Evolutionary conservation across 768 basidiomycete genomes (phyloP).

Genomic region (Phlebiopsis flavidoalba): DNA sequence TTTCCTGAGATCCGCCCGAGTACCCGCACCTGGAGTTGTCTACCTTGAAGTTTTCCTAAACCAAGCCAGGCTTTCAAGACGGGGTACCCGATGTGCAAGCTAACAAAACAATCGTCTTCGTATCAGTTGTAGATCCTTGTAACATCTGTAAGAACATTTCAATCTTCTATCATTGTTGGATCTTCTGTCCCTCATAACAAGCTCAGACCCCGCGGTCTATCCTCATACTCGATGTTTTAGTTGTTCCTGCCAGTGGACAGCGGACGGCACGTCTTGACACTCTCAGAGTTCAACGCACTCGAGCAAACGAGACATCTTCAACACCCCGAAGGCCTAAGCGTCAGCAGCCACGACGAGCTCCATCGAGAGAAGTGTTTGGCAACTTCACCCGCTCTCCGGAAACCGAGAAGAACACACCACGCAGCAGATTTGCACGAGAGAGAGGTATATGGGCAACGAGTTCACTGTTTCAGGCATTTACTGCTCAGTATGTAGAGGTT

Average conservation of each 20-base stretch:
- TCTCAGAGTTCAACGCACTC: background rate
- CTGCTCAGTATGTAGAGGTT: background rate
- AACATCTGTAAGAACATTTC: constrained; percentile 18
- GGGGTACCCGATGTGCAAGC: background rate
- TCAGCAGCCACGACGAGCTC: background rate
- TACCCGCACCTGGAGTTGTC: constrained; percentile 24
- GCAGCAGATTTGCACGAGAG: constrained; percentile 15
- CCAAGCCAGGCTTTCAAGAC: background rate
- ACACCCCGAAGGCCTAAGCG: constrained; percentile 2
- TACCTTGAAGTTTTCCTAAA: constrained; percentile 19
- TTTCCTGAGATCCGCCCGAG: constrained; percentile 18
- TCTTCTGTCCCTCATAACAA: background rate
- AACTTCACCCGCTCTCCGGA: background rate
- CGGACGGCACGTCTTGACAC: background rate
- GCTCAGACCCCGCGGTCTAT: constrained; percentile 21
- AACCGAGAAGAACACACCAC: constrained; percentile 13
- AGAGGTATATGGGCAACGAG: constrained; percentile 2
- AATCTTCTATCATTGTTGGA: background rate
- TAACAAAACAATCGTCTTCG: background rate
- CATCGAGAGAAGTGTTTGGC: background rate
- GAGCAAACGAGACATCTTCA: background rate
- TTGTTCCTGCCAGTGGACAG: constrained; percentile 9
- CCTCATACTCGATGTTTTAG: constrained; percentile 20
- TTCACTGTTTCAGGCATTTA: background rate
- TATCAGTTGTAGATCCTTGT: constrained; percentile 17